These are phyloP conservation scores for Podospora sp. DNA, from an alignment of 495 filamentous ascomycete species.

Conservation along the genomic window DNA sequence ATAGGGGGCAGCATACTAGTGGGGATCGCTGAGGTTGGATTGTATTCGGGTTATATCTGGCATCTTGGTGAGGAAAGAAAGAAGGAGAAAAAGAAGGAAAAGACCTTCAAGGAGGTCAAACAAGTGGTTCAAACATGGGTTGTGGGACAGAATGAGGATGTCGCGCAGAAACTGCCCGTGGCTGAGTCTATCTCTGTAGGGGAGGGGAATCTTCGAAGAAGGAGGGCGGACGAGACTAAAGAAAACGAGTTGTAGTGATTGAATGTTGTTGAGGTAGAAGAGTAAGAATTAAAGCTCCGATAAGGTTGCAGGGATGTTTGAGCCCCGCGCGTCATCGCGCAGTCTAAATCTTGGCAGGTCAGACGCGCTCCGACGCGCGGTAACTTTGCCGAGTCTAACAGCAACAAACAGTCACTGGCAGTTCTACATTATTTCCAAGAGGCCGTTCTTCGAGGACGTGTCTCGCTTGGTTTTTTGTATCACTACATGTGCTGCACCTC, in stretches of 20 bases:
- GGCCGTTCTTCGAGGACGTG: neutral
- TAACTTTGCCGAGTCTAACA: slow-evolving; percentile 6
- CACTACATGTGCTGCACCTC: neutral
- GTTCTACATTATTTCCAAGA: neutral
- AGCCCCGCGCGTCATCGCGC: slow-evolving; percentile 28
- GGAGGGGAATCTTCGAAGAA: slow-evolving; percentile 13
- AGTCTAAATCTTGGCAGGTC: neutral
- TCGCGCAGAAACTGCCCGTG: slow-evolving; percentile 44
- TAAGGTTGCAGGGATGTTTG: neutral
- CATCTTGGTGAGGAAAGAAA: slow-evolving; percentile 72
- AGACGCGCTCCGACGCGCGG: slow-evolving; percentile 22
- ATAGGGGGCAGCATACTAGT: slow-evolving; percentile 70
- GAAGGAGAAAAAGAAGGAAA: slow-evolving; percentile 67
- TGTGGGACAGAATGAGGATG: slow-evolving; percentile 50
- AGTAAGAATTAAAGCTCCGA: too few relatives aligned
- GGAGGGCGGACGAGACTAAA: neutral
- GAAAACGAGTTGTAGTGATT: neutral
- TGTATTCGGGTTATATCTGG: slow-evolving; percentile 85
- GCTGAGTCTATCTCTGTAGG: slow-evolving; percentile 8
- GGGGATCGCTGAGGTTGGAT: slow-evolving; percentile 80
- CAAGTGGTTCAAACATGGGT: slow-evolving; percentile 70
- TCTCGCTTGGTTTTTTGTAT: neutral
- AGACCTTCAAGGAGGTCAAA: slow-evolving; percentile 68
- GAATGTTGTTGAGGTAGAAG: neutral
- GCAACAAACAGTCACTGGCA: neutral